These are phyloP conservation scores for Geotrichum citri-aurantii DNA, from an alignment of 1,139 yeast genomes.

Conservation along the genomic window DNA sequence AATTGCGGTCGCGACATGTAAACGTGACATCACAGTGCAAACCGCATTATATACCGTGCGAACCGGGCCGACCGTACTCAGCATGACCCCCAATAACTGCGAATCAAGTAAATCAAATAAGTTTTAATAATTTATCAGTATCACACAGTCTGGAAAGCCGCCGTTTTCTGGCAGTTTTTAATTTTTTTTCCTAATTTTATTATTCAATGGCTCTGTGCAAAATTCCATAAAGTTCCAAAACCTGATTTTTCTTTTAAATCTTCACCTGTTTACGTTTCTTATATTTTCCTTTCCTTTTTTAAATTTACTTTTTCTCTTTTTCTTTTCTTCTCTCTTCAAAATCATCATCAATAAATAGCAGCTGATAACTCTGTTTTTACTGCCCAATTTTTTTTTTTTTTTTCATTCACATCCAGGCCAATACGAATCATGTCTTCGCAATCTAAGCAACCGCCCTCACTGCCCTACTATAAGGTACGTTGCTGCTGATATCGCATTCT, in stretches of 20 bases:
- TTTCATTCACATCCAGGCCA: no score
- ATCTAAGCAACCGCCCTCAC: not conserved
- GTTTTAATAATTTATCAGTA: no score
- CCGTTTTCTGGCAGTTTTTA: no score
- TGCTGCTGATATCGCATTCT: not conserved
- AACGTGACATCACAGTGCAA: not conserved
- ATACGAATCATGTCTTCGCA: not conserved
- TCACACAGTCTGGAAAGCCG: no score
- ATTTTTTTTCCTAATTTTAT: no score
- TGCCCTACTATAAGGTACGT: not conserved
- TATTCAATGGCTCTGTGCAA: not conserved
- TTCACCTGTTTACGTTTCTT: not conserved
- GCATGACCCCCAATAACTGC: no score
- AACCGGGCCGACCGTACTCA: not conserved
- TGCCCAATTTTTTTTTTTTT: not conserved
- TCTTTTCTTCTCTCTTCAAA: not conserved
- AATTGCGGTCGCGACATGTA: not conserved
- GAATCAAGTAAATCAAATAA: no score
- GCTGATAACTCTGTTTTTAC: not conserved
- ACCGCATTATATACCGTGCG: not conserved
- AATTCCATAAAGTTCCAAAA: not conserved
- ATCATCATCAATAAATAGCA: not conserved
- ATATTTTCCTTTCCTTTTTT: not conserved
- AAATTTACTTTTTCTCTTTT: not conserved
- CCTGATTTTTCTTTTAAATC: not conserved